Base-by-base conservation (phyloP, 371 early-diverging fungal genomes). In the Neoconidiobolus thromboides region DNA sequence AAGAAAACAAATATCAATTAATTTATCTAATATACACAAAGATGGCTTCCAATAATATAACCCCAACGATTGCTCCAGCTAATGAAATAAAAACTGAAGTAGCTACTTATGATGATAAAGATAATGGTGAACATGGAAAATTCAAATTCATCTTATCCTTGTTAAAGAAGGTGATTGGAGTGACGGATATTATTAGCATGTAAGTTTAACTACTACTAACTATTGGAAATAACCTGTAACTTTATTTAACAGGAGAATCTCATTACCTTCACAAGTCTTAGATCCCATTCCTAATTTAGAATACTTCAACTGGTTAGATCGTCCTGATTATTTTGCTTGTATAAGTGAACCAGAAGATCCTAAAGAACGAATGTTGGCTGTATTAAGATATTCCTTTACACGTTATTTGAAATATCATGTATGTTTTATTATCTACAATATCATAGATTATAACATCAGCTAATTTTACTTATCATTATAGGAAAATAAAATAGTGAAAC, bases 271-370 rank as follows among this genome's bases (percentile, higher is more conserved):
- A 42, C 74, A 82, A 60, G 67, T 85, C 46, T 65, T 85, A 56
- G 82, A 81, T 48, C 83, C 85, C 7, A 71, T 76, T 43, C 74
- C 79, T 9, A 81, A 82, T 55, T 71, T 85, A 39, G 83, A 85
- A 67, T 80, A 79, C 69, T 83, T 83, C 82, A 79, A 80, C 60
- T 85, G 81, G 64, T 76, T 78, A 67, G 85, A 85, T 62, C 76
- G 80, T 1, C 83, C 85, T 5, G 81, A 82, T 59, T 72, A 70
- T 60, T 82, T 85, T 67, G 47, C 47, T n/a, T 46, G 78, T 38
- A 72, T 82, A 42, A 64, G 72, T 2, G 80, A 80, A 57, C 67
- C 76, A 0, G 77, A 73, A 48, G 79, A 78, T 50, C 77, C 77
- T 7, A 60, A 76, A 4, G 82, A 82, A 62, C 76, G 85, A 42